Base-by-base conservation (phyloP, 495 filamentous ascomycete species). In the Aspergillus asperescens region DNA sequence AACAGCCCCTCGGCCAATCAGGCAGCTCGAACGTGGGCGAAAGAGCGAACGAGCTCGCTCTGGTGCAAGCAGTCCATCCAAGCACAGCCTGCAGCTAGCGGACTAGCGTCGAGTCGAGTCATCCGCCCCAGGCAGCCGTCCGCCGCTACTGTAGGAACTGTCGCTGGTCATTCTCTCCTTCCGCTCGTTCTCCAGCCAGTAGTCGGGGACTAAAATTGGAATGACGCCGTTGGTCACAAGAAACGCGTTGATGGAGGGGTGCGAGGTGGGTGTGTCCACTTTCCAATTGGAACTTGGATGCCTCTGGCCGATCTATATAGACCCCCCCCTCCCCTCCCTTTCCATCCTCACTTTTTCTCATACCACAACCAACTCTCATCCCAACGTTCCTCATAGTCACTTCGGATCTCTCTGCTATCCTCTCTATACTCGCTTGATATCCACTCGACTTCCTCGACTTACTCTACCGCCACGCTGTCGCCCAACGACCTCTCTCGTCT, bases 401-500 rank as follows among this genome's bases (percentile, higher is more conserved):
- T 13, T 32, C 29, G 13, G n/a, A n/a, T n/a, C n/a, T n/a, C n/a
- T n/a, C n/a, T n/a, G n/a, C n/a, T n/a, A n/a, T n/a, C 28, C 28
- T 31, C 28, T 31, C 5, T 31, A 5, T 12, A 5, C 28, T 31
- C n/a, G n/a, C n/a, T 15, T 37, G 15, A 39, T 15, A 18, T 18
- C 35, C 13, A 43, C 42, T 32, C 16, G 12, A 47, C 28, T 34
- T 9, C 10, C 8, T 20, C 39, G 32, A 38, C 15, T 18, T 9
- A 35, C 32, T 59, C 24, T 56, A 60, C 67, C 57, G 60, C 62
- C 70, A 71, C 62, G 1, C 54, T 73, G 70, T 71, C 70, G 55
- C 66, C 63, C 24, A 34, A 42, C 23, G 7, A 20, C n/a, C 27
- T 62, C 13, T 64, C 60, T 10, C 67, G 63, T 46, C 53, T 57